A percentile compares a stretch with the other conserved stretches of the same genome.
Evolutionary conservation across 129 eudicot species (phyloP).

Genomic region (Flaveria robusta): DNA sequence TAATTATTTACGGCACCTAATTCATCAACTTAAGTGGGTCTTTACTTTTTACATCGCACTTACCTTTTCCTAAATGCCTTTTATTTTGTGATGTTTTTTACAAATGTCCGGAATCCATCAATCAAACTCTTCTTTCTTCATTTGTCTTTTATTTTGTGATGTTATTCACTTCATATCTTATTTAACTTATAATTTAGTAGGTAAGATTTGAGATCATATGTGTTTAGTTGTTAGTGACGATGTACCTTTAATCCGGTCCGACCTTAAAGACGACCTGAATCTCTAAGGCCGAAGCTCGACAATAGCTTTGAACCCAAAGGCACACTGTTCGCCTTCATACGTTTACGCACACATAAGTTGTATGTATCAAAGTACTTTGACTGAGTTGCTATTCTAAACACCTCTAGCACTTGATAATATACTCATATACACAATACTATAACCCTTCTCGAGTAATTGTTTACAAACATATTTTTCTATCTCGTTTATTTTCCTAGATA

Average conservation of each 20-base stretch:
- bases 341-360: no score
- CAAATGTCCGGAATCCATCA: constrained; percentile 22
- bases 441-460: no score
- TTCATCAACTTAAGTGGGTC: background rate
- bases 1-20: background rate
- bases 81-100: constrained; percentile 24
- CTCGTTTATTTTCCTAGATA: no score
- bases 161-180: background rate
- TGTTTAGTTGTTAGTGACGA: background rate
- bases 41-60: constrained; percentile 11
- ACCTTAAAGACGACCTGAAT: background rate
- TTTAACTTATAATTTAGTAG: background rate
- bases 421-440: no score
- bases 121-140: background rate
- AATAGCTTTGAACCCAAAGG: no score
- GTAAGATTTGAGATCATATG: background rate
- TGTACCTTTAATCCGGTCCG: background rate
- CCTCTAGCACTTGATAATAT: no score
- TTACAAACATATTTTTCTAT: no score
- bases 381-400: no score
- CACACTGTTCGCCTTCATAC: no score
- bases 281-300: no score
- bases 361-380: no score
- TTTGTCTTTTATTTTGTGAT: background rate
- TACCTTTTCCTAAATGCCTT: constrained; percentile 15